Conservation (phyloP, 371 early-diverging fungal species). For the Lichtheimia ramosa region DNA sequence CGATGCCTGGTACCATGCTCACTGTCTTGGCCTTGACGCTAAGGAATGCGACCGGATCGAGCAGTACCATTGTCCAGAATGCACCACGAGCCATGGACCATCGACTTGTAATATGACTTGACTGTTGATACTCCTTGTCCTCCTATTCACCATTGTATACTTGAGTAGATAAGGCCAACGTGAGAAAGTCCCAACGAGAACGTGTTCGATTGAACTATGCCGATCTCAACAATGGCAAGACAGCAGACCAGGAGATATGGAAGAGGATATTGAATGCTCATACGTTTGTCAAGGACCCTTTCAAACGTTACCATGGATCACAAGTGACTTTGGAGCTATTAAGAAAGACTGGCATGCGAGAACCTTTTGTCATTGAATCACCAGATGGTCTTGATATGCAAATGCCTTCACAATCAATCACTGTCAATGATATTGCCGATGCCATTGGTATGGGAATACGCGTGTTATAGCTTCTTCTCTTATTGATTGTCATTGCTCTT, state of each 20-base stretch:
- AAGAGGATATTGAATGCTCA: constrained; percentile 56
- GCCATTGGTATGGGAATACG: constrained; percentile 52
- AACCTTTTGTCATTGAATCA: constrained; percentile 63
- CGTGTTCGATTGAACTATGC: constrained; percentile 67
- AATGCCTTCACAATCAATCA: constrained; percentile 68
- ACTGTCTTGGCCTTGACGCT: constrained; percentile 57
- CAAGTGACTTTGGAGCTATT: constrained; percentile 58
- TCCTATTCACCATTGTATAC: background rate
- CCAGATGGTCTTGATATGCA: constrained; percentile 75
- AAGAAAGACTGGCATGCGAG: constrained; percentile 53
- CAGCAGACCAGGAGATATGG: constrained; percentile 69
- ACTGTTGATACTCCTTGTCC: background rate
- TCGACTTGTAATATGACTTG: constrained; percentile 49
- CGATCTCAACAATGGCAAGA: constrained; percentile 68
- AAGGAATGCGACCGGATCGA: constrained; percentile 63
- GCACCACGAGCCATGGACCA: constrained; percentile 56
- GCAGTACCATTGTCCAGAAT: constrained; percentile 65
- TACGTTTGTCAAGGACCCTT: constrained; percentile 56
- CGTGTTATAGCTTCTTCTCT: constrained; percentile 1
- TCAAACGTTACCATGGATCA: constrained; percentile 54
- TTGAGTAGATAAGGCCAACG: constrained; percentile 31
- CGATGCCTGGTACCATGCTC: constrained; percentile 66
- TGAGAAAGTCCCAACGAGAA: constrained; percentile 61
- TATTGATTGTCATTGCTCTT: background rate
- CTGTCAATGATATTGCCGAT: constrained; percentile 71